Evolutionary conservation across 176 grass and related monocot genomes (phyloP), one percentile per base, ranked within the genome.

Genomic region (Areca catechu): DNA sequence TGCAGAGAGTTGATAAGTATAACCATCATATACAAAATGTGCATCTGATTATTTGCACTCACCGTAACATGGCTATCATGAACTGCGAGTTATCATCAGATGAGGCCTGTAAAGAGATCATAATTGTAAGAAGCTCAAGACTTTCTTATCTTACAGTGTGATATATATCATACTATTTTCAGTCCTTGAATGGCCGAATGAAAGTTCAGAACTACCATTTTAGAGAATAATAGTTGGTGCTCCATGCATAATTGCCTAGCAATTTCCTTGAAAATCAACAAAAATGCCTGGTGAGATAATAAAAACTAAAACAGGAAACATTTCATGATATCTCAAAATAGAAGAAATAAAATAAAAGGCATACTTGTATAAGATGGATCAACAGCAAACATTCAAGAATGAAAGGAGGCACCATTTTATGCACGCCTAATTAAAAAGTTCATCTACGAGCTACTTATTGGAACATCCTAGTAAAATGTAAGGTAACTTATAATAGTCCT

Each of bases 11-110:
- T 43, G 34, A 7, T 14, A 43, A 43, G 34, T 10, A 43, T 14
- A 43, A 43, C 34, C 34, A 14, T 43, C 34, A 43, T 12, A 43
- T 43, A 43, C 6, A 43, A 43, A 43, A 43, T 43, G 34, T 12
- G 2, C 10, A 14, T 14, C 34, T 43, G 34, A 43, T 43, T 43
- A 43, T 43, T 56, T 71, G 43, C 3, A 57, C 80, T 77, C 51
- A 91, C 92, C 67, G 76, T 62, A 97, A 62, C 69, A 91, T 91
- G 68, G 91, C 86, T 72, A 91, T 82, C 61, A 90, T 81, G 77
- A 97, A 97, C 61, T 90, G 79, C 16, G 73, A 83, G 57, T 97
- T 97, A 65, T 91, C 92, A 75, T 97, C 92, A 5, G 86, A 91
- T 82, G 92, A 97, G 70, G 83, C 92, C 92, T 97, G 34, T 14